Conservation (phyloP, 495 filamentous ascomycete genomes). For the Annulohypoxylon stygium region DNA sequence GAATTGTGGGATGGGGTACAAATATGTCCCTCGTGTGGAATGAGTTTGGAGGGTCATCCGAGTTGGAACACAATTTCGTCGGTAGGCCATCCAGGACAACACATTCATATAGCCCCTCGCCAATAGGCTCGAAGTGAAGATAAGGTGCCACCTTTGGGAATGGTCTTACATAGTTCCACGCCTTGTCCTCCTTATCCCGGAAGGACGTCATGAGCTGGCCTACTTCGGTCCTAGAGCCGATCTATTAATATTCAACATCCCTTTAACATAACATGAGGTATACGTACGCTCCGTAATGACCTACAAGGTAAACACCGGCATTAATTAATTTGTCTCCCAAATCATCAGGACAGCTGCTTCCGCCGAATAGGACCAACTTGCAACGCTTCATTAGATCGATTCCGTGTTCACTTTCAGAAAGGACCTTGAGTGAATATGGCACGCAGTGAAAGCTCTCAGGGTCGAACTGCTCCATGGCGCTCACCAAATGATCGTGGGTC, state of each 20-base stretch:
- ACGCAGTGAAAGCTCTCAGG: conserved; percentile 61
- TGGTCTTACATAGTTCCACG: conserved; percentile 60
- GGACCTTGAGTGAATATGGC: conserved; percentile 64
- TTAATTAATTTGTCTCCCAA: conserved; percentile 66
- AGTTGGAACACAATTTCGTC: conserved; percentile 66
- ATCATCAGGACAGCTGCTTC: conserved; percentile 62
- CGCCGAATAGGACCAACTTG: conserved; percentile 63
- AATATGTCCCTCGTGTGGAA: conserved; percentile 69
- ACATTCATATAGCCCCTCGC: conserved; percentile 53
- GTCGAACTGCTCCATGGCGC: conserved; percentile 55
- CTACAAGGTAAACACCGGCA: conserved; percentile 67
- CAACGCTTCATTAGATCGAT: conserved; percentile 53
- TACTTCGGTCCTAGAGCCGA: conserved; percentile 62
- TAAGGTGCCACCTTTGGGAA: conserved; percentile 45
- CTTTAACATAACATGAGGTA: background rate
- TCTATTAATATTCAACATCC: conserved; percentile 7
- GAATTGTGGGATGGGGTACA: conserved; percentile 65
- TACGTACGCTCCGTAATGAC: conserved; percentile 59
- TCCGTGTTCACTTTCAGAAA: conserved; percentile 60
- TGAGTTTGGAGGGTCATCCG: conserved; percentile 46
- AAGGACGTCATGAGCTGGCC: conserved; percentile 70
- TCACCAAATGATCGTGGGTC: conserved; percentile 56
- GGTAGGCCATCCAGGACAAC: conserved; percentile 66
- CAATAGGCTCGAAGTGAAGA: conserved; percentile 46
- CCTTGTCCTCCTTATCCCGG: conserved; percentile 57